These are phyloP conservation scores for Sarocladium strictum DNA, from an alignment of 2,329 filamentous ascomycete genomes.

Conservation along the genomic window DNA sequence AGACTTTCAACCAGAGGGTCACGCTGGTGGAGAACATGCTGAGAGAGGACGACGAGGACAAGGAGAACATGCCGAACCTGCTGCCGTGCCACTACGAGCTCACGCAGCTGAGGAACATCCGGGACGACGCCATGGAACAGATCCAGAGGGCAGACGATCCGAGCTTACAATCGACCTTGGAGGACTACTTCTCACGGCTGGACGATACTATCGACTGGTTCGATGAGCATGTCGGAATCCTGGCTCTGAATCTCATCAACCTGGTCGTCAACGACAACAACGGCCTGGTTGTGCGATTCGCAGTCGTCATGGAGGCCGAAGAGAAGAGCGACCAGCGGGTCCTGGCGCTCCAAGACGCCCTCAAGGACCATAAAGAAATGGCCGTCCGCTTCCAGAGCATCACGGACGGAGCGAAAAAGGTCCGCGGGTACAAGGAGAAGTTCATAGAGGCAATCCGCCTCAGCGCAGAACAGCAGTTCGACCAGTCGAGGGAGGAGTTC, in stretches of 20 bases:
- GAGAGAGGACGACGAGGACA: constrained; percentile 74
- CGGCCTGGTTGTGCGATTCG: constrained; percentile 83
- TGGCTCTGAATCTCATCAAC: constrained; percentile 85
- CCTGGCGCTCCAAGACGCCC: constrained; percentile 83
- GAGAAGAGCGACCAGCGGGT: constrained; percentile 95
- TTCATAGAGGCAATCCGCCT: constrained; percentile 76
- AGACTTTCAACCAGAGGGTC: constrained; percentile 77
- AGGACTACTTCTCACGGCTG: constrained; percentile 82
- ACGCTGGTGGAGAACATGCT: constrained; percentile 72
- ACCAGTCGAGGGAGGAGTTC: constrained; percentile 66
- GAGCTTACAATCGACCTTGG: constrained; percentile 72
- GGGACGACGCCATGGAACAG: constrained; percentile 95
- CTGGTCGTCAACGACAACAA: constrained; percentile 83
- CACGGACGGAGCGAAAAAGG: constrained; percentile 83
- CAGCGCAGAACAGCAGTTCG: constrained; percentile 69
- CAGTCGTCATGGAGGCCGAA: constrained; percentile 88
- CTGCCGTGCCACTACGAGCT: constrained; percentile 87
- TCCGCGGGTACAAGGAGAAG: constrained; percentile 94
- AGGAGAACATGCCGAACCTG: constrained; percentile 87
- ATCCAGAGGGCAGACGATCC: constrained; percentile 71
- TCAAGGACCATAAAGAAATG: constrained; percentile 93
- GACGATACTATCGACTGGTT: constrained; percentile 91
- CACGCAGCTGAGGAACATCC: constrained; percentile 85
- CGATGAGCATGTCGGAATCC: constrained; percentile 84
- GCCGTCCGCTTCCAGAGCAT: constrained; percentile 92